phyloP scores from a whole-genome alignment of 306 rosid species.

The Inga leiocalycina region DNA sequence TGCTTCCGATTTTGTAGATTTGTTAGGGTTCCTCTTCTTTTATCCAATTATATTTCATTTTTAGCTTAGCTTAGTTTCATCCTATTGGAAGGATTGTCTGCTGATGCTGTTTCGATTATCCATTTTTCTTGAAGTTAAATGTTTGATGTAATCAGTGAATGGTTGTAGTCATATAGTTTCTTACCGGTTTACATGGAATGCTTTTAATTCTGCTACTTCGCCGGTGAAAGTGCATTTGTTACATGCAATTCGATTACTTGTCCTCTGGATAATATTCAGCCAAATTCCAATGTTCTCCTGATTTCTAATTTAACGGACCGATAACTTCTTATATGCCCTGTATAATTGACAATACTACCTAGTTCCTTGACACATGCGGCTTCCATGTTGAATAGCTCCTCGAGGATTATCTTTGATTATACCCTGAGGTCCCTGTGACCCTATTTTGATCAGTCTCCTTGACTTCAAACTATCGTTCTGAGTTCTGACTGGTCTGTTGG shows the following conservation, averaged over 20 bases:
- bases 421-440: neutral
- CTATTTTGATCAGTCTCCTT: neutral
- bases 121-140: constrained; percentile 1
- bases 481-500: neutral
- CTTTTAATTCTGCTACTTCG: neutral
- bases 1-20: neutral
- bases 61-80: neutral
- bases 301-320: neutral
- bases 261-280: neutral
- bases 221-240: neutral
- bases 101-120: neutral
- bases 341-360: neutral
- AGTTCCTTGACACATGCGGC: neutral
- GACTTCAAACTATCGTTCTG: neutral
- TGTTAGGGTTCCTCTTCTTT: neutral
- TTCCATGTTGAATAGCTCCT: neutral
- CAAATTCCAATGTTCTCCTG: neutral
- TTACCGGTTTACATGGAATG: neutral
- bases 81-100: neutral
- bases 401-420: neutral
- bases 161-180: neutral
- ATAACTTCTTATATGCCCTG: neutral
- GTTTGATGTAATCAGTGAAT: neutral
- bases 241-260: neutral
- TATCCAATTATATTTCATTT: neutral